These are phyloP conservation scores for Backusella australiensis DNA, from an alignment of 192 early-diverging fungal genomes.

Conservation along the genomic window DNA sequence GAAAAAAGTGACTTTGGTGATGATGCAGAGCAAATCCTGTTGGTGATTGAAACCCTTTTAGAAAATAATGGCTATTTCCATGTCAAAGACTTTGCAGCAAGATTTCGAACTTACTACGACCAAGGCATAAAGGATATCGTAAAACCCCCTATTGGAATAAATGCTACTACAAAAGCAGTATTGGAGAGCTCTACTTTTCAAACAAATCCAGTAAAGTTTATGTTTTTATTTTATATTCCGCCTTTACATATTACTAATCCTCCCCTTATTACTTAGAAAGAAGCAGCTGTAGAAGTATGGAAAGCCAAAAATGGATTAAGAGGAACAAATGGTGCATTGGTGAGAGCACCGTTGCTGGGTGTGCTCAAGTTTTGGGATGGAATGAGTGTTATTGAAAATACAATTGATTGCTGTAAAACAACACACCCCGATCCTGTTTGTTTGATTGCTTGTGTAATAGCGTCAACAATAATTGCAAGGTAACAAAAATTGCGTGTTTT, in stretches of 20 bases:
- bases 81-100: constrained; percentile 44
- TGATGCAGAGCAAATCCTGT: constrained; percentile 59
- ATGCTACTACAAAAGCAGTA: constrained; percentile 46
- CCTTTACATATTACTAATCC: constrained; percentile 5
- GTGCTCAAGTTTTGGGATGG: constrained; percentile 46
- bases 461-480: constrained; percentile 36
- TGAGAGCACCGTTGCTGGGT: constrained; percentile 41
- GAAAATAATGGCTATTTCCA: constrained; percentile 48
- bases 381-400: constrained; percentile 35
- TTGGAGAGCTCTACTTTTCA: constrained; percentile 44
- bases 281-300: constrained; percentile 44
- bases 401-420: constrained; percentile 30
- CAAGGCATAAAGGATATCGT: constrained; percentile 49
- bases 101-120: constrained; percentile 49
- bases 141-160: constrained; percentile 59
- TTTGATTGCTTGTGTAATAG: constrained; percentile 42
- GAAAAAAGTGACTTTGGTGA: constrained; percentile 37
- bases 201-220: constrained; percentile 40
- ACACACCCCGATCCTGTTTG: constrained; percentile 51
- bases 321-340: constrained; percentile 47
- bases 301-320: constrained; percentile 20
- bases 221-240: constrained; percentile 8
- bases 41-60: constrained; percentile 53
- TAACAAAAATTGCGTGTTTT: neutral
- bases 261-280: constrained; percentile 6